Base-by-base conservation (phyloP, 2,329 filamentous ascomycete species). In the Aureobasidium subglaciale region DNA sequence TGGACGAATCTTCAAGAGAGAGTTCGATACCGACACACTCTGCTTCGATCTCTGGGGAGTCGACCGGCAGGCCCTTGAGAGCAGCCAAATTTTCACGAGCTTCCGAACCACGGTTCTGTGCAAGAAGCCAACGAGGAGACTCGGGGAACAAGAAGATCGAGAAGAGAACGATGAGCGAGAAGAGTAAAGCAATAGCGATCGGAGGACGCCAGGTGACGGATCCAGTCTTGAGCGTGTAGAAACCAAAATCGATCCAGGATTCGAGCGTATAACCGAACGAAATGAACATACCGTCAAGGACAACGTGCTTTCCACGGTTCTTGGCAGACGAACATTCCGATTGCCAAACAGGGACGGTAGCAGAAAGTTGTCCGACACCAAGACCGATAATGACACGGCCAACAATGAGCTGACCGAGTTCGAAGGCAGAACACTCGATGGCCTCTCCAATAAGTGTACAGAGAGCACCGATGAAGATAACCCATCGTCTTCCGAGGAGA, bases 21-120 rank as follows among this genome's bases (percentile, higher is more conserved):
- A 71, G 67, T 59, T 78, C 74, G 25, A 80, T 79, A 27, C 71
- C 74, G 2, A 68, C 67, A 3, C 80, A 67, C 59, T 79, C 78
- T 2, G 68, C 65, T 10, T 67, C 61, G 22, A 76, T 65, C 30
- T 69, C 66, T 0, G 69, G 65, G 2, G 71, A 66, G 10, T 76
- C 68, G 4, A 64, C 58, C 1, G 68, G 61, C 1, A 70, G 62
- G n/a, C 68, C 73, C 35, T 71, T 71, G 42, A 77, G 67, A 3
- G 65, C 65, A 2, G 73, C 66, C 7, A 78, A 63, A 29, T 64
- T 70, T 5, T 46, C 10, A 27, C 56, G 57, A 29, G 64, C 69
- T 29, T 71, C 63, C 5, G 67, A 60, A 18, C 65, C 59, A 1
- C 67, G 63, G 15, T 63, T 65, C 18, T 65, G 63, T 13, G 67